Base-by-base conservation (phyloP, 768 basidiomycete genomes). In the Serendipita indica region DNA sequence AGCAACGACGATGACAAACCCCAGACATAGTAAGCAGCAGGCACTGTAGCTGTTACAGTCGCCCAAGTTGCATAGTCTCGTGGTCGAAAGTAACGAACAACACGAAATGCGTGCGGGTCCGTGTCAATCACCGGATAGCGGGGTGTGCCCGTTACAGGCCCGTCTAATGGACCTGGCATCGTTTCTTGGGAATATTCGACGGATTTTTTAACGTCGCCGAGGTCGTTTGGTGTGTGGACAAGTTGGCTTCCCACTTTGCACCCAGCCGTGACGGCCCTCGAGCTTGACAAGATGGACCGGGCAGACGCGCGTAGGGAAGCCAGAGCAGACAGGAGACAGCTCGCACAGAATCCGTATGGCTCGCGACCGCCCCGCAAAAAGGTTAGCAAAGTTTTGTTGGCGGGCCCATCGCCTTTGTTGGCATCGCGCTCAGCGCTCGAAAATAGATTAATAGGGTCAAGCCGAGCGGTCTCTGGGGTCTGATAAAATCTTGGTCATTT, bases 71-170 rank as follows among this genome's bases (percentile, higher is more conserved):
- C 87, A 74, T 89, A 92, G 75, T 99, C 94, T 1, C 84, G 82
- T 20, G 82, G 76, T 25, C 94, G 78, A 71, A 97, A 81, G 73
- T 96, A 96, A 60, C 87, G 76, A 20, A 99, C 72, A 54, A 99
- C 94, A 32, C 94, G 81, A 32, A 74, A 73, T 13, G 83, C 82
- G 74, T 96, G 87, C 7, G 94, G 94, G 75, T 98, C 94, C 0
- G 82, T 75, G 72, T 97, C 94, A 72, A 98, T 87, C 71, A 94
- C 83, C 49, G 92, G 92, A 73, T 81, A 94, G 25, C 83, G 82
- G 37, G 85, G 43, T 4, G 59, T 33, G 32, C 46, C 59, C 32
- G 49, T 54, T 16, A 54, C 49, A 18, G 49, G 49, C 22, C 25
- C 49, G n/a, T 54, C 49, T 7, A 54, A 54, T 54, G 49, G 49